Conservation (phyloP, 148 eudicot species). For the Heliamphora exappendiculata region DNA sequence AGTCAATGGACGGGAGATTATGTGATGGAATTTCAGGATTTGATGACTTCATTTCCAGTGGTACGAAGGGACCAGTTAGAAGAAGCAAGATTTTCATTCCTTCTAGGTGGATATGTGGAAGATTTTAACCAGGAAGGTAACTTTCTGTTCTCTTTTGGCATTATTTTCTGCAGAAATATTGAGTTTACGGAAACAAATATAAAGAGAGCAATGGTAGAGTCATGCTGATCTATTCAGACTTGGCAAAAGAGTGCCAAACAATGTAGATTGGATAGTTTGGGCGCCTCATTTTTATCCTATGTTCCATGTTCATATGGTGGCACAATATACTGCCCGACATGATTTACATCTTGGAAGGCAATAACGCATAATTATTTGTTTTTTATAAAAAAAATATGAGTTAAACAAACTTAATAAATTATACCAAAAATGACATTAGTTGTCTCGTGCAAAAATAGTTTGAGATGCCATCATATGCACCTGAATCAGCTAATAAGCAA, state of each 20-base stretch:
- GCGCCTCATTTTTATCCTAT: too few species aligned
- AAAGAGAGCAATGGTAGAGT: not conserved
- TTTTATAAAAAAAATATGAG: too few species aligned
- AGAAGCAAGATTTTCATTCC: conserved; percentile 82
- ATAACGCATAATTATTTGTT: too few species aligned
- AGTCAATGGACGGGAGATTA: conserved; percentile 90
- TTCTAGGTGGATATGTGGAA: conserved; percentile 83
- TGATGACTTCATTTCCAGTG: conserved; percentile 39
- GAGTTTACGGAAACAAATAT: not conserved
- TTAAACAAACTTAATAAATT: not conserved
- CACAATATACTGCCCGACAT: too few species aligned
- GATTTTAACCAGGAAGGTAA: conserved; percentile 48
- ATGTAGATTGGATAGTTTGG: not conserved
- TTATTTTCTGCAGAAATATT: not conserved
- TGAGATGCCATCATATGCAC: not conserved
- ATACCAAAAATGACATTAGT: not conserved
- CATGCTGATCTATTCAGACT: not conserved
- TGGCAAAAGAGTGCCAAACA: not conserved
- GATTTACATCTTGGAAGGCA: too few species aligned
- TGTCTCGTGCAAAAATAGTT: not conserved
- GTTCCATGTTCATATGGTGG: too few species aligned
- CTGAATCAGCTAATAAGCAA: not conserved
- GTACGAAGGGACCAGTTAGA: conserved; percentile 22
- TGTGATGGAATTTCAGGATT: conserved; percentile 55
- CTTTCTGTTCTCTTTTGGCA: not conserved